Evolutionary conservation across 2,329 filamentous ascomycete genomes (phyloP).

Genomic region (Pseudocercospora musae): DNA sequence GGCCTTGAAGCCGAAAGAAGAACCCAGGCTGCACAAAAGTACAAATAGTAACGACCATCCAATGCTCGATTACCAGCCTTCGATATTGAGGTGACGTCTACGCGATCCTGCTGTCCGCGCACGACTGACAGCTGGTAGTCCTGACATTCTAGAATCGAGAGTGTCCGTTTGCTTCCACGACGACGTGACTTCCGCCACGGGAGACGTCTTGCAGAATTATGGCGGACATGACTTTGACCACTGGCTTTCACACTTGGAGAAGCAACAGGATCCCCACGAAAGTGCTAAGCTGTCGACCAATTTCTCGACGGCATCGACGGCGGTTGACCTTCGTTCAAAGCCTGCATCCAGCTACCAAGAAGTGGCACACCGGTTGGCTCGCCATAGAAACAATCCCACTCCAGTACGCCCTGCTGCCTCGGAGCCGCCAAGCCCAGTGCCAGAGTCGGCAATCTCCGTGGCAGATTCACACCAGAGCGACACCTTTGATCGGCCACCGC

Average conservation of each 20-base stretch:
- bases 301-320: background rate
- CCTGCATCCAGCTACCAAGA: constrained; percentile 21
- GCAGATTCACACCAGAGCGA: constrained; percentile 27
- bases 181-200: constrained; percentile 24
- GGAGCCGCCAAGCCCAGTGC: constrained; percentile 31
- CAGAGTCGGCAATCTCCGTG: constrained; percentile 28
- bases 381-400: constrained; percentile 20
- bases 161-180: constrained; percentile 36
- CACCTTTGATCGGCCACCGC: constrained; percentile 23
- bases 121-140: constrained; percentile 29
- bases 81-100: constrained; percentile 20
- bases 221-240: constrained; percentile 18
- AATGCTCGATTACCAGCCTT: constrained; percentile 7
- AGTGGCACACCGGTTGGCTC: constrained; percentile 17
- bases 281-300: background rate
- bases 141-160: constrained; percentile 32
- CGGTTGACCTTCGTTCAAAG: constrained; percentile 7
- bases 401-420: constrained; percentile 33
- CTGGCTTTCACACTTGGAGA: constrained; percentile 28
- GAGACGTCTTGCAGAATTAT: constrained; percentile 21
- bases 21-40: constrained; percentile 1
- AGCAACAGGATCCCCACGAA: constrained; percentile 17
- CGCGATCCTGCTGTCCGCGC: background rate
- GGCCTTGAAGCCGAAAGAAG: constrained; percentile 22
- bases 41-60: background rate